Evolutionary conservation across 768 basidiomycete species (phyloP).

Genomic region (Agrocybe praecox): DNA sequence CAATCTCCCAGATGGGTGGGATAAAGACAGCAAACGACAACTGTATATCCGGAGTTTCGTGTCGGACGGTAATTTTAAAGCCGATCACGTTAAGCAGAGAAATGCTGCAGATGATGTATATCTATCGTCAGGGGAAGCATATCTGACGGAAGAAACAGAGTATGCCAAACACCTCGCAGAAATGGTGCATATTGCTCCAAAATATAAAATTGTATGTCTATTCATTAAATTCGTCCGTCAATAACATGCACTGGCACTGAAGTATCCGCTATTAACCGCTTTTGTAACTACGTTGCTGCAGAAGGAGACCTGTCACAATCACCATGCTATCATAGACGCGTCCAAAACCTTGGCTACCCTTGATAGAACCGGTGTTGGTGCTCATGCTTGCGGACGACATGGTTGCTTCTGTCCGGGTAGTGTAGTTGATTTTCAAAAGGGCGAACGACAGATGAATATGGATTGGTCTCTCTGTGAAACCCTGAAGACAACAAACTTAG

Average conservation of each 20-base stretch:
- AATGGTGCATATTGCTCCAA: neutral
- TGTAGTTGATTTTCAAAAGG: slow-evolving; percentile 25
- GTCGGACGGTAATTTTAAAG: slow-evolving; percentile 29
- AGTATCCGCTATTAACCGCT: too few relatives aligned
- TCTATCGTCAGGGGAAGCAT: slow-evolving; percentile 25
- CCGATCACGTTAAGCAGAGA: neutral
- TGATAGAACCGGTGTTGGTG: slow-evolving; percentile 16
- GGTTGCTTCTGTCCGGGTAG: slow-evolving; percentile 19
- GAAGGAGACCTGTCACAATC: slow-evolving; percentile 1
- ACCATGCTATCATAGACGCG: neutral
- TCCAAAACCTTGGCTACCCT: neutral
- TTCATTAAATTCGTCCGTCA: too few relatives aligned
- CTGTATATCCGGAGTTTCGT: slow-evolving; percentile 17
- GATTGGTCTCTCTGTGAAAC: slow-evolving; percentile 23
- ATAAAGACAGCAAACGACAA: neutral
- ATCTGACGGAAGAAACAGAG: slow-evolving; percentile 18
- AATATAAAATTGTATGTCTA: neutral
- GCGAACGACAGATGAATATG: slow-evolving; percentile 26
- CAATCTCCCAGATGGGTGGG: slow-evolving; percentile 19
- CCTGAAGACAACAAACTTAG: slow-evolving; percentile 5
- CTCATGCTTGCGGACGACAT: slow-evolving; percentile 19
- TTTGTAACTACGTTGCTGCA: neutral
- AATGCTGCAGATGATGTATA: neutral
- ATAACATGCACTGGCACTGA: too few relatives aligned
- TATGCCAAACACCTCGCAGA: slow-evolving; percentile 25